Evolutionary conservation across 2,329 filamentous ascomycete genomes (phyloP).

Genomic region (Fusarium sp.): DNA sequence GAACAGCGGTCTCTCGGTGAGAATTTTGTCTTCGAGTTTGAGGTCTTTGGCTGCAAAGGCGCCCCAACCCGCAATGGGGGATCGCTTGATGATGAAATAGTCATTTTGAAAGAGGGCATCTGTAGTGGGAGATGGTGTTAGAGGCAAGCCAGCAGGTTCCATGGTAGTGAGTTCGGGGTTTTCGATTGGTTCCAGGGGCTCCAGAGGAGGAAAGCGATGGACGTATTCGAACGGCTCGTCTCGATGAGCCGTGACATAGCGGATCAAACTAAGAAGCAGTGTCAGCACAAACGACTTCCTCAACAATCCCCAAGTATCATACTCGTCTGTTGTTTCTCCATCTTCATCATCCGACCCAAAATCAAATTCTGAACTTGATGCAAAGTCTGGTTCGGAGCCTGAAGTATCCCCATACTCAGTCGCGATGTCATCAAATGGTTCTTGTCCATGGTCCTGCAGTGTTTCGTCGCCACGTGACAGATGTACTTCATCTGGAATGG

Average conservation of each 20-base stretch:
- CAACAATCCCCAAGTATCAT: not conserved
- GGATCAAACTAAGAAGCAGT: constrained; percentile 27
- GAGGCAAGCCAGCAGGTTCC: constrained; percentile 5
- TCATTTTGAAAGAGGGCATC: constrained; percentile 52
- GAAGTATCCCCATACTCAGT: constrained; percentile 34
- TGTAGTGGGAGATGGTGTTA: not conserved
- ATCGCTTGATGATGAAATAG: constrained; percentile 56
- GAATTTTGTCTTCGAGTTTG: constrained; percentile 53
- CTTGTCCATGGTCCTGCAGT: not conserved
- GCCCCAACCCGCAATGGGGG: constrained; percentile 58
- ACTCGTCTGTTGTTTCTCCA: constrained; percentile 40
- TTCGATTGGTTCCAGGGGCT: constrained; percentile 19
- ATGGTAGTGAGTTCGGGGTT: not conserved
- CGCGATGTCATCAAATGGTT: constrained; percentile 3
- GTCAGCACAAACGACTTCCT: not conserved
- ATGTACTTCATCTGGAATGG: not conserved
- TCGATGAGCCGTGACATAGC: constrained; percentile 25
- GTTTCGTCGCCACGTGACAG: constrained; percentile 9
- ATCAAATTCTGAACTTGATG: constrained; percentile 37
- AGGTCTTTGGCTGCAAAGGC: constrained; percentile 59
- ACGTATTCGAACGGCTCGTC: constrained; percentile 9
- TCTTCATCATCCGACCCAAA: constrained; percentile 39
- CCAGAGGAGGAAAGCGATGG: constrained; percentile 15
- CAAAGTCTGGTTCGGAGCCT: constrained; percentile 36
- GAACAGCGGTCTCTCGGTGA: constrained; percentile 60